A percentile compares a stretch with the other conserved stretches of the same genome.
Conservation (phyloP, 768 basidiomycete genomes). For the Suillus alpinus region DNA sequence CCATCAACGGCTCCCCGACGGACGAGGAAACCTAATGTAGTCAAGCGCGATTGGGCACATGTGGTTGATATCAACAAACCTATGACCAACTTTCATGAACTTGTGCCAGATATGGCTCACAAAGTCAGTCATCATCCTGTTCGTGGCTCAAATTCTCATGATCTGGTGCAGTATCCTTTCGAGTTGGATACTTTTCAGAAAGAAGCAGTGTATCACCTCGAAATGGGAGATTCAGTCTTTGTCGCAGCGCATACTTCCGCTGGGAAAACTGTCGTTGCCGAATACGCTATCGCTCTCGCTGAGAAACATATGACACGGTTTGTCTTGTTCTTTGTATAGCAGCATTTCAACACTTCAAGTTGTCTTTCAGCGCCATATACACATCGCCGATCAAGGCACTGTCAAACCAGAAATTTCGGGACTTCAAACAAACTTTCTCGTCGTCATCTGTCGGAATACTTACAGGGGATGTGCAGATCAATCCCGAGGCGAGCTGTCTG, state of each 20-base stretch:
- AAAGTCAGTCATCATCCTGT: conserved; percentile 48
- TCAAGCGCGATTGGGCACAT: conserved; percentile 97
- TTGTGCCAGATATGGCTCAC: conserved; percentile 96
- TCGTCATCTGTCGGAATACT: conserved; percentile 90
- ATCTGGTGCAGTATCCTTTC: conserved; percentile 80
- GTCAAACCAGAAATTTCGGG: conserved; percentile 98
- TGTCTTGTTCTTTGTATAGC: conserved; percentile 16
- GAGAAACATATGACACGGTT: conserved; percentile 99
- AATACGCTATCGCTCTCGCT: conserved; percentile 96
- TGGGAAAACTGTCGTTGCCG: conserved; percentile 98
- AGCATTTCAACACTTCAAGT: conserved; percentile 11
- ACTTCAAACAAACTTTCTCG: conserved; percentile 96
- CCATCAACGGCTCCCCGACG: conserved; percentile 45
- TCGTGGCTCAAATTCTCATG: conserved; percentile 1
- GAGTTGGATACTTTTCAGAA: conserved; percentile 98
- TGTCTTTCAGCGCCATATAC: conserved; percentile 78
- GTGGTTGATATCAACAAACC: conserved; percentile 92
- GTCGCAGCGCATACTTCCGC: conserved; percentile 99
- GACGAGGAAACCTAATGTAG: conserved; percentile 44
- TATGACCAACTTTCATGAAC: conserved; percentile 82
- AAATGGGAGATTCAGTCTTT: conserved; percentile 96
- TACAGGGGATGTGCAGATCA: conserved; percentile 99
- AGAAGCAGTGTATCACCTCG: conserved; percentile 96
- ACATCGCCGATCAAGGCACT: conserved; percentile 98
- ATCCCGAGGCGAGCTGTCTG: conserved; percentile 94